Base-by-base conservation (phyloP, 2,329 filamentous ascomycete genomes). In the Trichoderma gracile region DNA sequence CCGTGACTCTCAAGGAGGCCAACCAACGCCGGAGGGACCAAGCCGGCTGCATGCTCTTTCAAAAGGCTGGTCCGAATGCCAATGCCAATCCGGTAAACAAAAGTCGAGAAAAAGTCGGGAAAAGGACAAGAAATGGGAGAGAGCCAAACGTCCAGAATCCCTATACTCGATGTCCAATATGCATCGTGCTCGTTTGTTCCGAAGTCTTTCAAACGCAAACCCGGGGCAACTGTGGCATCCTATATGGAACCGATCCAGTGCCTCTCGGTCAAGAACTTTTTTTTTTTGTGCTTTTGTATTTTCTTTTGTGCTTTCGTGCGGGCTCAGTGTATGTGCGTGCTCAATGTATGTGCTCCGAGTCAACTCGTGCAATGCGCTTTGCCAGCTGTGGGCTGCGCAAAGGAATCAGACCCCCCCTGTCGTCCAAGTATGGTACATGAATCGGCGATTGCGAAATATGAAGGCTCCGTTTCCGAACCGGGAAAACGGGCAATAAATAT, bases 21-120 rank as follows among this genome's bases (percentile, higher is more conserved):
- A n/a, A 52, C 64, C 57, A 65, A 65, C 64, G 58, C 64, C 64
- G 53, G 59, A 50, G 42, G 52, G 53, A 65, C 64, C 58, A 63
- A 59, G 8, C 46, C 33, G 46, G 56, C 43, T 59, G 15, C 43
- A 38, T 38, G 33, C 33, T 14, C 10, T 14, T 38, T 38, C 33
- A 38, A 38, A 38, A 38, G 10, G 33, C 33, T 14, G 33, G 33
- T 38, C 33, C 33, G 33, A 50, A 61, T 61, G 58, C 58, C 57
- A 21, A 25, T 59, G 30, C 38, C 21, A 45, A 27, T 45, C 60
- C 50, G 61, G 64, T 60, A 33, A 64, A 68, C 67, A 66, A 64
- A 61, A 65, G 65, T 52, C 63, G 59, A 43, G 50, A 30, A 33
- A 25, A 45, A 40, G 17, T 7, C 3, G 5, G 19, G 23, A 33